Evolutionary conservation across 2,329 filamentous ascomycete species (phyloP).

Genomic region (Phaeosphaeriaceae sp.): DNA sequence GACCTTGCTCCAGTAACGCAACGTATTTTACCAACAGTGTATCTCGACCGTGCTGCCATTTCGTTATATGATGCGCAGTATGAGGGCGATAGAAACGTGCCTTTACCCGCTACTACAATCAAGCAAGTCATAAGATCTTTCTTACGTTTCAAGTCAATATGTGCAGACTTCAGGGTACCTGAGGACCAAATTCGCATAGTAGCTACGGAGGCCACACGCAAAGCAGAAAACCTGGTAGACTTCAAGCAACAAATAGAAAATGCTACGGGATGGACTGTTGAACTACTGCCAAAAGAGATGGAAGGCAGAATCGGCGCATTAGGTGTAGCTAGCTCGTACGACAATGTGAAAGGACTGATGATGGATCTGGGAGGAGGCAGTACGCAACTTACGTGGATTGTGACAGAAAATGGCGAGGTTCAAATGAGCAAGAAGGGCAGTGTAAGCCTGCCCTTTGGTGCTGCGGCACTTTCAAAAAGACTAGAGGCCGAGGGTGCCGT

Average conservation of each 20-base stretch:
- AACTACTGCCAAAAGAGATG: constrained; percentile 76
- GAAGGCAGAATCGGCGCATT: constrained; percentile 84
- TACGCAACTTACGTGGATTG: constrained; percentile 73
- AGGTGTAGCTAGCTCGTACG: constrained; percentile 79
- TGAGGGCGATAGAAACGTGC: constrained; percentile 50
- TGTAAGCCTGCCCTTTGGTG: constrained; percentile 73
- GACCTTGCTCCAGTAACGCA: constrained; percentile 74
- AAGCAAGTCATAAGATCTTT: constrained; percentile 69
- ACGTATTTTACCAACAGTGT: constrained; percentile 77
- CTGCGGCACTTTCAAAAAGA: constrained; percentile 67
- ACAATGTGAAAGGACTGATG: constrained; percentile 74
- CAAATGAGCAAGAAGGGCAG: constrained; percentile 54
- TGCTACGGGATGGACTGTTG: constrained; percentile 71
- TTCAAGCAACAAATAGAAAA: constrained; percentile 70
- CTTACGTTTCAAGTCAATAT: constrained; percentile 73
- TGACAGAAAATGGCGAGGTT: constrained; percentile 56
- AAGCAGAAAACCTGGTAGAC: constrained; percentile 73
- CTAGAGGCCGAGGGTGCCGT: constrained; percentile 50
- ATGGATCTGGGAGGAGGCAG: constrained; percentile 85
- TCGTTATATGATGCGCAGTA: constrained; percentile 84
- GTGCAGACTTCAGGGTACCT: constrained; percentile 71
- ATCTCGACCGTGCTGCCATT: constrained; percentile 78
- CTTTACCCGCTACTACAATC: constrained; percentile 67
- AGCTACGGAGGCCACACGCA: constrained; percentile 88
- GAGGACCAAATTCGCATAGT: constrained; percentile 72